Percentiles rank a stretch among this genome's conserved stretches.
These are phyloP conservation scores for Clarkia xantiana DNA, from an alignment of 345 rosid species.

Conservation along the genomic window DNA sequence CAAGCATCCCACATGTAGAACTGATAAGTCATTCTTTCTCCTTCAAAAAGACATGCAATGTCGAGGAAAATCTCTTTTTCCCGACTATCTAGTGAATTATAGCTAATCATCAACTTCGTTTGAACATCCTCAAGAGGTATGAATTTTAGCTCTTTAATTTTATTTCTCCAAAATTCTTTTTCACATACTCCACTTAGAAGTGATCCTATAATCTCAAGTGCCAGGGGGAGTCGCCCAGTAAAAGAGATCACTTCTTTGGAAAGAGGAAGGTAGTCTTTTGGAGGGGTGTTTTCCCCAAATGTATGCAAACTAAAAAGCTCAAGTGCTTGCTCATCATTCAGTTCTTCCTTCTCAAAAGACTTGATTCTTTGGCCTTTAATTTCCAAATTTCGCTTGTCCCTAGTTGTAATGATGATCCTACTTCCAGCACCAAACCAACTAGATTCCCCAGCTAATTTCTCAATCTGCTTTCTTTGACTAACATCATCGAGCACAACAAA, in stretches of 20 bases:
- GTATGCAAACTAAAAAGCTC: neutral
- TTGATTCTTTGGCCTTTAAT: neutral
- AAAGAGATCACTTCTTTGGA: neutral
- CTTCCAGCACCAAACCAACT: neutral
- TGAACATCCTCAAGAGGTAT: neutral
- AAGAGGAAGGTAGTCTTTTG: neutral
- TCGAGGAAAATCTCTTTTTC: neutral
- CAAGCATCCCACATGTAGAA: neutral
- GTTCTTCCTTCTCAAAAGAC: neutral
- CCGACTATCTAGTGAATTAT: neutral
- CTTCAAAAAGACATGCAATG: constrained; percentile 2
- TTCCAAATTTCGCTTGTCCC: neutral
- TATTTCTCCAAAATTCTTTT: neutral
- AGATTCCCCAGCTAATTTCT: neutral
- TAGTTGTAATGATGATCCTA: neutral
- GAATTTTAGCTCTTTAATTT: neutral
- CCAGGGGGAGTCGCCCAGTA: neutral
- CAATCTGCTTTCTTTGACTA: neutral
- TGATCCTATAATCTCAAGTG: constrained; percentile 1
- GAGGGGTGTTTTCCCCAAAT: neutral
- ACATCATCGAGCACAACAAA: neutral
- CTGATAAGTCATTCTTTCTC: neutral
- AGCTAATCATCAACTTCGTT: neutral
- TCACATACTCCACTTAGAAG: neutral
- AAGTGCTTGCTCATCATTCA: neutral